These are phyloP conservation scores for Stephanodiscus minutulus DNA, from an alignment of 108 stramenopile species.

Conservation along the genomic window DNA sequence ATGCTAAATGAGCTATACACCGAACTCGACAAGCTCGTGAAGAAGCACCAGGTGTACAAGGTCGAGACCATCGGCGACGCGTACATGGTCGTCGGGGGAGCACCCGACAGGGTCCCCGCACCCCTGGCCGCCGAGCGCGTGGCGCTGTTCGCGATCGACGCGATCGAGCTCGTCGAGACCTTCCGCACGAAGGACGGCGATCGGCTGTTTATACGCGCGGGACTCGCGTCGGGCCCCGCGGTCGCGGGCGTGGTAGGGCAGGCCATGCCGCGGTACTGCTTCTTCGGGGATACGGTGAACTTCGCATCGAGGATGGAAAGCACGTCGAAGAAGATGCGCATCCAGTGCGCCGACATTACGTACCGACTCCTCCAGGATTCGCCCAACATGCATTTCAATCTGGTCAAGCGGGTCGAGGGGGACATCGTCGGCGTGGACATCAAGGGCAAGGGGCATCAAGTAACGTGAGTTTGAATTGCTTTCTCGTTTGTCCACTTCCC, in stretches of 20 bases:
- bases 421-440: constrained; percentile 31
- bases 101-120: constrained; percentile 33
- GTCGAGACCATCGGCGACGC: constrained; percentile 47
- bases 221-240: constrained; percentile 33
- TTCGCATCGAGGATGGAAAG: constrained; percentile 37
- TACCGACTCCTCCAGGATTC: constrained; percentile 45
- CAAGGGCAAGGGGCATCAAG: constrained; percentile 47
- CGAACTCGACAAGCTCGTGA: constrained; percentile 57
- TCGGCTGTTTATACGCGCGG: constrained; percentile 37
- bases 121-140: constrained; percentile 47
- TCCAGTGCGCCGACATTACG: constrained; percentile 38
- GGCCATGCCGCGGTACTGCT: constrained; percentile 46
- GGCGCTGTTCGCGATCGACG: constrained; percentile 40
- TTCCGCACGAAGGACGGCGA: constrained; percentile 42
- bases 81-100: constrained; percentile 47
- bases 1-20: constrained; percentile 75
- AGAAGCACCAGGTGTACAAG: constrained; percentile 67
- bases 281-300: constrained; percentile 42
- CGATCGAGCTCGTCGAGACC: constrained; percentile 34
- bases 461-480: constrained; percentile 8
- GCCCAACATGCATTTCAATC: constrained; percentile 21
- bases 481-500: too few relatives aligned
- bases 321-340: constrained; percentile 38
- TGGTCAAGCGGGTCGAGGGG: constrained; percentile 32
- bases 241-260: constrained; percentile 38